Evolutionary conservation across 768 basidiomycete species (phyloP).

Genomic region (Termitomyces sp.): DNA sequence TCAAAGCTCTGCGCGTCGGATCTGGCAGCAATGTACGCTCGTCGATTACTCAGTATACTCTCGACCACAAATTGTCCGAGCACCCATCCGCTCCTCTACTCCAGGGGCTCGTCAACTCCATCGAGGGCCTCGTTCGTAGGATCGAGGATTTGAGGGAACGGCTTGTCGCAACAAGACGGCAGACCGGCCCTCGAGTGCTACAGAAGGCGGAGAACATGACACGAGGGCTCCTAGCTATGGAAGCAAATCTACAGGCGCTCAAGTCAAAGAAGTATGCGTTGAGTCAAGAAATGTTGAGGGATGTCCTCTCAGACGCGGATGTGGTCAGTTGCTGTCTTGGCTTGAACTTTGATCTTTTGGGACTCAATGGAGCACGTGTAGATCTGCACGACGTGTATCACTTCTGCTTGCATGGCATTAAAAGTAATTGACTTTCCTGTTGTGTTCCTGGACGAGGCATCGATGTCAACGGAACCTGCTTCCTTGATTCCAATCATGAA

Average conservation of each 20-base stretch:
- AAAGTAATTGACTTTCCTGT: constrained; percentile 84
- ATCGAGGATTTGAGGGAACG: constrained; percentile 19
- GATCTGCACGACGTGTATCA: constrained; percentile 88
- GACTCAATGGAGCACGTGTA: constrained; percentile 20
- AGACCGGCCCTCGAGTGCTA: constrained; percentile 14
- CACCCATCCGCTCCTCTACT: constrained; percentile 53
- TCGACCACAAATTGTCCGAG: constrained; percentile 55
- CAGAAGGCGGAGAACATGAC: constrained; percentile 28
- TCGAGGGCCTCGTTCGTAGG: constrained; percentile 24
- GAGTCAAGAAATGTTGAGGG: constrained; percentile 58
- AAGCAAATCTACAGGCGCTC: constrained; percentile 20
- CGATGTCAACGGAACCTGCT: constrained; percentile 94
- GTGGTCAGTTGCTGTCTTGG: constrained; percentile 46
- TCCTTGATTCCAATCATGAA: constrained; percentile 91
- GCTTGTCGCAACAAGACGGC: constrained; percentile 12
- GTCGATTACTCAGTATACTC: constrained; percentile 49
- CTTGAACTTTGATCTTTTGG: background rate
- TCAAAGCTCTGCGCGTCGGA: constrained; percentile 78
- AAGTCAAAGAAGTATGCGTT: constrained; percentile 46
- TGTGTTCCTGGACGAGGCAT: constrained; percentile 92
- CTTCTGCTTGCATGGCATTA: constrained; percentile 60
- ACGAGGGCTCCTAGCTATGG: constrained; percentile 20
- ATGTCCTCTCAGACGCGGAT: constrained; percentile 61
- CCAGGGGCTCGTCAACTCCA: constrained; percentile 33
- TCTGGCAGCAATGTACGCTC: constrained; percentile 53